Evolutionary conservation across 1,139 yeast species (phyloP), one percentile per base, ranked within the genome.

Genomic region (Groenewaldozyma sp.): DNA sequence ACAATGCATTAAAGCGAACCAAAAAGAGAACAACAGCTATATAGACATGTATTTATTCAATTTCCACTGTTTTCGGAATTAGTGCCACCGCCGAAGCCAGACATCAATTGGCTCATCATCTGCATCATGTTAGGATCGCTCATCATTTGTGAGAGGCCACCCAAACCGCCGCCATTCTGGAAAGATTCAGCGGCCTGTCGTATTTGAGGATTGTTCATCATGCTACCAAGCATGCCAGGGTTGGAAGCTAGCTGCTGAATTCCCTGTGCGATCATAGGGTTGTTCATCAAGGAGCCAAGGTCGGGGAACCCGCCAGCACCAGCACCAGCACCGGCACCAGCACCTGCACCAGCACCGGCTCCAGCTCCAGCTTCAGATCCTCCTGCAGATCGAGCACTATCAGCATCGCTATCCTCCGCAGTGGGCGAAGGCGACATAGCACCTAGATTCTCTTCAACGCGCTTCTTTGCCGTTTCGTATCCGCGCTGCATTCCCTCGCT

Each of bases 401-500:
- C 55, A 17, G 60, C 52, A 11, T 58, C 47, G 24, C 59, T 48
- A 14, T 55, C 46, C 9, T 50, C 51, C 10, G 54, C 51, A 26
- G 56, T 58, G 22, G 51, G 45, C n/a, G n/a, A n/a, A 47, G 59
- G 34, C 21, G 13, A 7, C 4, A 17, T 14, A 28, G 55, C 54
- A 24, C 63, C 45, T 76, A 55, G 78, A 65, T 82, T 82, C 54
- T 80, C 87, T 53, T 80, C 83, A 27, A 82, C 86, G 59, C 88
- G 78, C 63, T 74, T 75, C 66, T 84, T 83, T 27, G 95, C 96
- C 31, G 95, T 84, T 62, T 88, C 96, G 58, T 77, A 87, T 41
- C 96, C 98, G 58, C 81, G 80, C 62, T 73, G 74, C 97, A 91
- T 91, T 21, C 94, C 91, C 34, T 82, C 95, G 14, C 91, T 77